Conservation (phyloP, 75 land plant genomes). For the Sequoia sempervirens region DNA sequence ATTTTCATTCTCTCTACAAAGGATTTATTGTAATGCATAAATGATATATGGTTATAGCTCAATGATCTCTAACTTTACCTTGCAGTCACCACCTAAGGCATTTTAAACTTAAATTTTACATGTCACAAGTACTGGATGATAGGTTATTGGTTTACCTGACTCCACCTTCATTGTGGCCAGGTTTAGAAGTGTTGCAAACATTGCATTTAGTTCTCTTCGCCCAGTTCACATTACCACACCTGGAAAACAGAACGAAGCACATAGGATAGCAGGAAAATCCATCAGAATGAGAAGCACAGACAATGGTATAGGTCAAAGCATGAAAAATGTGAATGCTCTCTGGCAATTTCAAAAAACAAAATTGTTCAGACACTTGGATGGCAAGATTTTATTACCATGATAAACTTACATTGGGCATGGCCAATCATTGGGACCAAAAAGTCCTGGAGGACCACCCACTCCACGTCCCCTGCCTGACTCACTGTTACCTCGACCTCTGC, state of each 20-base stretch:
- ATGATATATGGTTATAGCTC: background rate
- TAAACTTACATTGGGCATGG: slow-evolving; percentile 88
- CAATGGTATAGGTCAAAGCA: background rate
- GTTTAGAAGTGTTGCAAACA: slow-evolving; percentile 91
- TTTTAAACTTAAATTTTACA: background rate
- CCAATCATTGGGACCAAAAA: slow-evolving; percentile 99
- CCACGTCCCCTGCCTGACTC: slow-evolving; percentile 43
- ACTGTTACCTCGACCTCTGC: slow-evolving; percentile 57
- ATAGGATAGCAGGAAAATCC: background rate
- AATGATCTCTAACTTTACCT: background rate
- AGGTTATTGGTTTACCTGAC: slow-evolving; percentile 53
- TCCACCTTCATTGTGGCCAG: slow-evolving; percentile 95
- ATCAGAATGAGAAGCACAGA: slow-evolving; percentile 1
- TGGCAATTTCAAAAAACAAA: background rate
- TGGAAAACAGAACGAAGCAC: slow-evolving; percentile 15
- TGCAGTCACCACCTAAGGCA: background rate
- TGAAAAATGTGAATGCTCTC: background rate
- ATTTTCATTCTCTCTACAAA: background rate
- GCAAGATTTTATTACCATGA: background rate
- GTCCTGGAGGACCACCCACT: slow-evolving; percentile 68
- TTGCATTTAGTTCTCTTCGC: slow-evolving; percentile 95
- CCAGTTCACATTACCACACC: slow-evolving; percentile 99
- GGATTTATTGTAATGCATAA: background rate
- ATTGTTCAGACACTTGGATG: background rate
- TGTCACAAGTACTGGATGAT: background rate